Conservation (phyloP, 2,329 filamentous ascomycete species). For the Diaporthe vexans region DNA sequence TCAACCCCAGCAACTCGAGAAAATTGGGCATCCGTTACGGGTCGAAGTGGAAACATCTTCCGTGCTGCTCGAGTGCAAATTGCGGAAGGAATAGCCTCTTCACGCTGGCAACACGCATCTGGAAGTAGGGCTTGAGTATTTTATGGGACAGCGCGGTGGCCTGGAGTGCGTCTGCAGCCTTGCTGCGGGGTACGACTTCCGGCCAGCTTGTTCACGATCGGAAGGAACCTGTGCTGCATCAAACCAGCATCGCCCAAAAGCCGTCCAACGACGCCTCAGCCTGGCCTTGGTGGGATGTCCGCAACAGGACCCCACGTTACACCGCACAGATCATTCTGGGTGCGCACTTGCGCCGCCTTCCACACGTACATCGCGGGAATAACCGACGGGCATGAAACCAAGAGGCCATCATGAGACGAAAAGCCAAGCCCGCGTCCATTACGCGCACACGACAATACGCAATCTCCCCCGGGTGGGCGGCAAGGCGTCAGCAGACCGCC, state of each 20-base stretch:
- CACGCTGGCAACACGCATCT: neutral
- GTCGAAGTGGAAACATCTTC: neutral
- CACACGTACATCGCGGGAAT: constrained; percentile 7
- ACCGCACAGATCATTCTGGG: constrained; percentile 5
- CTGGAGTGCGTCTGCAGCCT: neutral
- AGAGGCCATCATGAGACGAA: neutral
- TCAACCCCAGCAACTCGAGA: constrained; percentile 1
- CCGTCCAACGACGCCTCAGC: neutral
- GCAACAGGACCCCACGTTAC: neutral
- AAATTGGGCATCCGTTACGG: neutral
- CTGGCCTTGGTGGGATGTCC: neutral
- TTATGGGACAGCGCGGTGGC: neutral
- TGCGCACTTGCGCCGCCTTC: constrained; percentile 15
- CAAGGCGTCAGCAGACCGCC: constrained; percentile 14
- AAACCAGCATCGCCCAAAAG: neutral
- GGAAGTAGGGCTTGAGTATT: neutral
- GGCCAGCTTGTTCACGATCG: neutral
- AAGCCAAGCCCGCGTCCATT: neutral
- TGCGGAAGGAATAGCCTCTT: neutral
- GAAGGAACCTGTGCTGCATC: constrained; percentile 8
- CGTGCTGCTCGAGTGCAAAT: too few relatives aligned
- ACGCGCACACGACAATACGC: neutral
- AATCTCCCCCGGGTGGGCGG: constrained; percentile 2
- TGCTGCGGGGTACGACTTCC: neutral
- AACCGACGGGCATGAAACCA: constrained; percentile 4